Conservation (phyloP, 2,329 filamentous ascomycete genomes). For the Xylaria sp. region DNA sequence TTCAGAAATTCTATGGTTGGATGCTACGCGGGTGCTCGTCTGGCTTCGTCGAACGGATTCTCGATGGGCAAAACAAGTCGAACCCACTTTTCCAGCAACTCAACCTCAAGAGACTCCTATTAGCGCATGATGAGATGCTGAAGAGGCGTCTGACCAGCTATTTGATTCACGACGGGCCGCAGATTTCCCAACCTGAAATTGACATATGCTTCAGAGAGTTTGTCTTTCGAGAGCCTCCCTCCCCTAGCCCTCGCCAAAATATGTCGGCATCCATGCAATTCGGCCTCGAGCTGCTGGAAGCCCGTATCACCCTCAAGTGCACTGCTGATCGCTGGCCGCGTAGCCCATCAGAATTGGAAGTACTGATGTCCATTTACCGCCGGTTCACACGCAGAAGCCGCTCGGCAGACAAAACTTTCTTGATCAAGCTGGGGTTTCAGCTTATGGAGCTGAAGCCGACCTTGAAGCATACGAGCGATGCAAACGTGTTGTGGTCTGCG, state of each 20-base stretch:
- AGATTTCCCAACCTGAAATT: conserved; percentile 26
- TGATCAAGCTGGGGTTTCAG: conserved; percentile 29
- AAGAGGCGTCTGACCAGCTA: conserved; percentile 30
- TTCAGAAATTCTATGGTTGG: conserved; percentile 31
- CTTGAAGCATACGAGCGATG: conserved; percentile 14
- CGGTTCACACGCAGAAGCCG: conserved; percentile 18
- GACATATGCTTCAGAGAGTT: conserved; percentile 25
- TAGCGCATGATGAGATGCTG: conserved; percentile 29
- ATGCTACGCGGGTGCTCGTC: conserved; percentile 36
- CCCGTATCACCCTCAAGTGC: conserved; percentile 16
- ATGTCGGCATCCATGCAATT: conserved; percentile 36
- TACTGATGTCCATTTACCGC: conserved; percentile 31
- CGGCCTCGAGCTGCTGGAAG: conserved; percentile 30
- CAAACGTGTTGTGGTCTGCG: conserved; percentile 8
- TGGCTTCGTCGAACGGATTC: conserved; percentile 28
- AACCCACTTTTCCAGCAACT: conserved; percentile 34
- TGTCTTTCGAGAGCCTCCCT: conserved; percentile 23
- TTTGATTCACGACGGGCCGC: conserved; percentile 30
- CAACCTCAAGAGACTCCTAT: conserved; percentile 12
- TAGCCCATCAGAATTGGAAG: conserved; percentile 18
- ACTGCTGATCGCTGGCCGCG: conserved; percentile 30
- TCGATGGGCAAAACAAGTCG: conserved; percentile 28
- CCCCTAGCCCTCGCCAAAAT: conserved; percentile 21
- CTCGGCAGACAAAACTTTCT: conserved; percentile 19
- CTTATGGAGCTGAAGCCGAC: conserved; percentile 25